These are phyloP conservation scores for Colletotrichum neosansevieriae DNA, from an alignment of 2,329 filamentous ascomycete species.

Conservation along the genomic window DNA sequence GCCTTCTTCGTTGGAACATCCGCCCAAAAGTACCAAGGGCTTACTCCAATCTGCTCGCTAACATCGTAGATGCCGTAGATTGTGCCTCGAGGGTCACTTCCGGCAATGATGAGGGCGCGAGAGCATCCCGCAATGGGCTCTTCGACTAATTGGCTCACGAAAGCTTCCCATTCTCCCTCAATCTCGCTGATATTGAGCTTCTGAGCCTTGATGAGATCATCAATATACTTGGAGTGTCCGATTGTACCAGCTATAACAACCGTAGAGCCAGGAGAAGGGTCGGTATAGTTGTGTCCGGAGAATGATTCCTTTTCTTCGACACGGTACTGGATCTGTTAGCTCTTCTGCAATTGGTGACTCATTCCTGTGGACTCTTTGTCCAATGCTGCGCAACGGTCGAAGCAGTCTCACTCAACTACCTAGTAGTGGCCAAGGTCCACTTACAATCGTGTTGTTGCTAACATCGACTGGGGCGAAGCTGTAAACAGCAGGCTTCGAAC, in stretches of 20 bases:
- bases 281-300: slow-evolving; percentile 58
- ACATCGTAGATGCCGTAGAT: slow-evolving; percentile 80
- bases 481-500: slow-evolving; percentile 54
- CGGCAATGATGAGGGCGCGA: slow-evolving; percentile 74
- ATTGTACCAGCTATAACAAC: slow-evolving; percentile 78
- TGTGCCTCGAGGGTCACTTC: slow-evolving; percentile 72
- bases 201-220: slow-evolving; percentile 64
- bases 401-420: background rate
- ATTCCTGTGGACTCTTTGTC: no score
- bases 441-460: slow-evolving; percentile 61
- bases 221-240: slow-evolving; percentile 72
- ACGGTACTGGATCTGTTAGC: slow-evolving; percentile 52
- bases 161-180: slow-evolving; percentile 77
- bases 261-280: slow-evolving; percentile 57
- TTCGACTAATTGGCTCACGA: slow-evolving; percentile 69
- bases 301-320: slow-evolving; percentile 56
- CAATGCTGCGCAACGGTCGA: no score
- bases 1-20: slow-evolving; percentile 68
- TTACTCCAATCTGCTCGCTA: slow-evolving; percentile 80
- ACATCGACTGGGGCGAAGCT: slow-evolving; percentile 58
- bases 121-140: slow-evolving; percentile 67
- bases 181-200: slow-evolving; percentile 70
- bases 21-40: slow-evolving; percentile 77
- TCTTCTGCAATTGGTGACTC: background rate
- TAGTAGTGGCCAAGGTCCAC: slow-evolving; percentile 32